Evolutionary conservation across 192 early-diverging fungal species (phyloP), one percentile per base, ranked within the genome.

Genomic region (Linnemannia exigua): DNA sequence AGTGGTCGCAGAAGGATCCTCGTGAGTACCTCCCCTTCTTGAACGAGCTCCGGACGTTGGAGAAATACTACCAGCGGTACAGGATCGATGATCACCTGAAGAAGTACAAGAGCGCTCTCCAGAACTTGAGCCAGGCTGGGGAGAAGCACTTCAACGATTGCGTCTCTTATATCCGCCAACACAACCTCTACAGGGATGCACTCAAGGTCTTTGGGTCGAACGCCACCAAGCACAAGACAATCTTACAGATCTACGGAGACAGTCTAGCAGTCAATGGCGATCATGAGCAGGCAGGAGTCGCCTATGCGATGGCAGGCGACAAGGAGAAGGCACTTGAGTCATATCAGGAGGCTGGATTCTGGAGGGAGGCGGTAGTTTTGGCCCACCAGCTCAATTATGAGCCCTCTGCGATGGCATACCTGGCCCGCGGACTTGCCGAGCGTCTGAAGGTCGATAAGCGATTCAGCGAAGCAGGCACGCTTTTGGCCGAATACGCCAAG

Each of bases 1-100:
- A 99, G 83, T 95, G 96, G 87, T 96, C 96, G 33, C 97, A 99
- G 75, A 98, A 95, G 89, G 98, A 99, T 91, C 98, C 98, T 28
- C 90, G 96, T 37, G 98, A 99, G 89, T 99, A 98, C 75, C 87
- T 99, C 44, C 93, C 97, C 0, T 97, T 97, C 82, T 88, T 99
- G 63, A 90, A 94, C 44, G 93, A 94, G 67, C 93, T 99, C 44
- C 92, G 96, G 35, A 91, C 91, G 25, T 84, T 97, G n/a, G 89
- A 94, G 36, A 90, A 91, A 50, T 91, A 94, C 68, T 97, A 97
- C 77, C 96, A 97, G 75, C 93, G 94, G 1, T 99, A 91, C 90
- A 89, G 87, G 75, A 99, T 99, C 71, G 96, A 99, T 71, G 95
- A 96, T 67, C 93, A 98, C 87, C 90, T 99, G 25, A 89, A 90